A percentile compares a stretch with the other conserved stretches of the same genome.
Conservation (phyloP, 2,329 filamentous ascomycete species). For the Lojkania enalia region DNA sequence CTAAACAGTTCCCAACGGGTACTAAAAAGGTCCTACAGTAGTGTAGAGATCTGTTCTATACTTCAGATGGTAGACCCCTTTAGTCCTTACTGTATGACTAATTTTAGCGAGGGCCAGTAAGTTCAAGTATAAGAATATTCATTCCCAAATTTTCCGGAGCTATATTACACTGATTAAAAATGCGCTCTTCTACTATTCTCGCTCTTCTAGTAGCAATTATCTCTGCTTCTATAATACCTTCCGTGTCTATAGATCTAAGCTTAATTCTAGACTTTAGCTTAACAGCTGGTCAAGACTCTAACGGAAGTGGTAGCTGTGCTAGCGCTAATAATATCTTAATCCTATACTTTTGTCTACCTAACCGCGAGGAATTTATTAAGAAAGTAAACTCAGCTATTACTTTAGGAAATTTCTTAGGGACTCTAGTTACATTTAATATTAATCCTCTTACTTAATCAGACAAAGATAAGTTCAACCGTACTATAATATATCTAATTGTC, state of each 20-base stretch:
- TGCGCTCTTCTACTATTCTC: constrained; percentile 11
- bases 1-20: background rate
- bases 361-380: constrained; percentile 14
- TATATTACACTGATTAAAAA: constrained; percentile 7
- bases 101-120: background rate
- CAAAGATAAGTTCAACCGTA: constrained; percentile 12
- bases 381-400: constrained; percentile 12
- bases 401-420: constrained; percentile 11
- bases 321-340: constrained; percentile 14
- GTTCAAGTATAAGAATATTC: no score
- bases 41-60: background rate
- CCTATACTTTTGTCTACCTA: constrained; percentile 15
- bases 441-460: constrained; percentile 11
- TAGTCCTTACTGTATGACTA: background rate
- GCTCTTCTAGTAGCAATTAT: constrained; percentile 5
- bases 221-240: constrained; percentile 10
- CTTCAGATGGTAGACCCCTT: background rate
- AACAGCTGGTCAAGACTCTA: constrained; percentile 13
- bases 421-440: constrained; percentile 11
- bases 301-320: constrained; percentile 14
- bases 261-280: constrained; percentile 14
- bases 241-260: constrained; percentile 10
- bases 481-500: constrained; percentile 12
- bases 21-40: background rate
- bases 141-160: background rate